phyloP scores from a whole-genome alignment of 768 basidiomycete genomes.

The Rubroboletus satanas region DNA sequence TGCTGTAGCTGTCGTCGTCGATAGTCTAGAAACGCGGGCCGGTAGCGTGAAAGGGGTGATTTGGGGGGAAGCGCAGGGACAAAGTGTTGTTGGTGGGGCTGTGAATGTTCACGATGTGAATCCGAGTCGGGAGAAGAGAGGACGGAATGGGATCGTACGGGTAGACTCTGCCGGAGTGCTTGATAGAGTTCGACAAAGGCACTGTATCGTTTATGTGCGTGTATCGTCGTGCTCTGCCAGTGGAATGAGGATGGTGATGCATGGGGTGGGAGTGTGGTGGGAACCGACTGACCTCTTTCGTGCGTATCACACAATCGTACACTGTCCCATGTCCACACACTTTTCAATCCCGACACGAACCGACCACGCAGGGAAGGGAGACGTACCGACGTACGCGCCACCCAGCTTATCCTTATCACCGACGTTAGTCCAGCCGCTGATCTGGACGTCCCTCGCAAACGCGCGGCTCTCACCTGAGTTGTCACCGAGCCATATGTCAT shows the following conservation, averaged over 20 bases:
- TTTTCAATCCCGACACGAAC: neutral
- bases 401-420: conserved; percentile 61
- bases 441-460: conserved; percentile 63
- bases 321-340: conserved; percentile 33
- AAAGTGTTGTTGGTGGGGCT: conserved; percentile 44
- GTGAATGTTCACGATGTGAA: neutral
- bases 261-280: neutral
- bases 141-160: conserved; percentile 35
- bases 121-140: neutral
- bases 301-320: conserved; percentile 67
- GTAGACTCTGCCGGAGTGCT: conserved; percentile 47
- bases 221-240: conserved; percentile 54
- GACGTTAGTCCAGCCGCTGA: conserved; percentile 69
- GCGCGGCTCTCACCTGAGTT: conserved; percentile 49
- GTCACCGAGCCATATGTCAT: conserved; percentile 68
- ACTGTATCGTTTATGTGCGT: conserved; percentile 63
- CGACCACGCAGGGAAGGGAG: too few relatives aligned
- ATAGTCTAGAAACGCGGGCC: conserved; percentile 63
- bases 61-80: conserved; percentile 67
- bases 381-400: conserved; percentile 63
- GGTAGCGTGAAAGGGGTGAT: conserved; percentile 60
- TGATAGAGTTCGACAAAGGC: conserved; percentile 56
- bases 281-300: conserved; percentile 45
- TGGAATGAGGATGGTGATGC: neutral
- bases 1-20: conserved; percentile 57